Evolutionary conservation across 768 basidiomycete species (phyloP), one percentile per base, ranked within the genome.

Genomic region (Trametes maxima): DNA sequence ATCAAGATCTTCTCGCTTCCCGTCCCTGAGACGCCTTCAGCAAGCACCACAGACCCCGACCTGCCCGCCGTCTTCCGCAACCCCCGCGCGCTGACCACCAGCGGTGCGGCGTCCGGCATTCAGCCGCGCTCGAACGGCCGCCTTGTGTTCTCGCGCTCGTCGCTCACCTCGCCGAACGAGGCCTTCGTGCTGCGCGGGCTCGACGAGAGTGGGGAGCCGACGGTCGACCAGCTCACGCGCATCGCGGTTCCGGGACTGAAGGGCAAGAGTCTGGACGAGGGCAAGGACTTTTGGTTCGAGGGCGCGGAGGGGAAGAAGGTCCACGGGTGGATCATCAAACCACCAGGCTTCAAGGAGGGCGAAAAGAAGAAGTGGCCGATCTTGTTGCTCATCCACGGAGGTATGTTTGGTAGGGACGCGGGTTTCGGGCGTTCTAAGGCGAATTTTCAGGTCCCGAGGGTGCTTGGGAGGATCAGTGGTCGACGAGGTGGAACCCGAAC

Each of bases 381-480:
- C 59, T 79, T 92, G 19, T 74, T 95, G 67, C 74, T 94, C 35
- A 95, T 96, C 39, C 94, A 94, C 60, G 91, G 91, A 64, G 89
- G 87, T 77, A 42, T n/a, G 61, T 48, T 16, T 17, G 6, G 24
- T 0, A 11, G 19, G n/a, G 44, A 13, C 1, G 5, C 16, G 19
- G 24, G 19, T 13, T 35, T 37, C 19, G 3, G 19, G 33, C 11
- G 7, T 16, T 25, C 39, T 22, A 40, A 21, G 10, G 25, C 35
- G n/a, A 17, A 1, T 6, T 13, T 22, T 1, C 42, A 54, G 87
- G 88, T 17, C 90, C 90, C 5, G 88, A 93, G 70, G 80, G 87
- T 28, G 92, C 90, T 49, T 97, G 94, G 95, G 86, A 87, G 65
- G 95, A 97, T 69, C 80, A 85, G 45, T 98, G 95, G 95, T 89